Conservation (phyloP, 768 basidiomycete genomes). For the Cystoderma amianthinum region DNA sequence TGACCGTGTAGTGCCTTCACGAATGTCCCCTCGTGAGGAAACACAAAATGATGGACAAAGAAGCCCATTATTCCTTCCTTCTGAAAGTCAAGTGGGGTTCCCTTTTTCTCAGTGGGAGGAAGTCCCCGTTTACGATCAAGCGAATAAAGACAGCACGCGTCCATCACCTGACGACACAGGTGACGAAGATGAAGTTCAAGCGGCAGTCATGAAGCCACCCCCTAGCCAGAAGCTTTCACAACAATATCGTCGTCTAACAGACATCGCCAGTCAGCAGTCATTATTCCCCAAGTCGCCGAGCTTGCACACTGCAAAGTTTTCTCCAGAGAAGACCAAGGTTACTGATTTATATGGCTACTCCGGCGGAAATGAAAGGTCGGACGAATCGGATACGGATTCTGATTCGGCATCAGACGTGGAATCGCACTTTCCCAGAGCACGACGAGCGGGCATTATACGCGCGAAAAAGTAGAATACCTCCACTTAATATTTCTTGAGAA, state of each 20-base stretch:
- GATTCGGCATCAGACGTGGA: constrained; percentile 35
- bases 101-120: constrained; percentile 44
- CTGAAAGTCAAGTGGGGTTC: constrained; percentile 45
- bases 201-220: constrained; percentile 19
- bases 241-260: constrained; percentile 42
- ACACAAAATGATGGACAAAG: constrained; percentile 1
- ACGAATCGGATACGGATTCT: constrained; percentile 36
- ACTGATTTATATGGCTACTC: constrained; percentile 30
- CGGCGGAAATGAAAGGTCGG: constrained; percentile 22
- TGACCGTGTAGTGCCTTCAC: too few relatives aligned
- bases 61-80: constrained; percentile 41
- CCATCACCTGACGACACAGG: constrained; percentile 31
- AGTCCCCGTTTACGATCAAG: constrained; percentile 7
- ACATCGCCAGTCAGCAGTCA: constrained; percentile 38
- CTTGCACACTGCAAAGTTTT: constrained; percentile 21
- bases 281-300: constrained; percentile 22
- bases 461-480: too few relatives aligned
- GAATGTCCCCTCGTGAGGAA: not conserved
- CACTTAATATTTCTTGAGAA: too few relatives aligned
- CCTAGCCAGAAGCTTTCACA: constrained; percentile 1
- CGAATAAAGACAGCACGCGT: too few relatives aligned
- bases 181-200: constrained; percentile 30
- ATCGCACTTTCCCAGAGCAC: constrained; percentile 58
- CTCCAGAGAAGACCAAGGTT: constrained; percentile 11
- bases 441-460: constrained; percentile 53